Evolutionary conservation across 2,329 filamentous ascomycete species (phyloP), one percentile per base, ranked within the genome.

Genomic region (Fusarium floridanum): DNA sequence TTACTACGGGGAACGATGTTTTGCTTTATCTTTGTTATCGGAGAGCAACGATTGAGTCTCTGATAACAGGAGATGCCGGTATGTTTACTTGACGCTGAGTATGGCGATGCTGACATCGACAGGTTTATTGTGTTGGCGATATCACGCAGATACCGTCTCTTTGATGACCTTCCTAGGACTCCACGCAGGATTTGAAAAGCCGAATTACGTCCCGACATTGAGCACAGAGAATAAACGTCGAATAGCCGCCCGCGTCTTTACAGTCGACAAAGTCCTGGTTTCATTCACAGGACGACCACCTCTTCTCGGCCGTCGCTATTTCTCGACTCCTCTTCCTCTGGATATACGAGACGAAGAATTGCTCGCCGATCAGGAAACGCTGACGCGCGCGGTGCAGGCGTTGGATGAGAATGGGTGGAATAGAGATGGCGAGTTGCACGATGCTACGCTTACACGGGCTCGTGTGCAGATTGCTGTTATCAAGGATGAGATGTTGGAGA

Each of bases 401-500:
- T 74, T 91, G 0, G 88, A 90, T 67, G 70, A 78, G 0, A 80
- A 86, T 41, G 89, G 89, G 0, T 91, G 89, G 88, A 89, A 88
- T 39, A 85, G 82, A 0, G 76, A 82, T 1, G 86, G 86, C 0
- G 77, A 80, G 0, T 74, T 89, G 0, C 81, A 85, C 22, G 77
- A 85, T 0, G 82, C 84, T 0, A 90, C 88, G 0, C 84, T 86
- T 64, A 75, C 82, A 0, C 82, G 89, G 29, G 85, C 87, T 0
- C 85, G 86, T 53, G 83, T 84, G 2, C 82, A 85, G 12, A 83
- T 91, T 39, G 85, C 86, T 3, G 77, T 83, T 1, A 83, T 91
- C 9, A 84, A 88, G 3, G 90, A 92, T 70, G 89, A 92, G 57
- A 86, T 92, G 6, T 83, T 92, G 6, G 88, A 91, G 71, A 83